These are phyloP conservation scores for Colletotrichum horii DNA, from an alignment of 2,329 filamentous ascomycete species.

Conservation along the genomic window DNA sequence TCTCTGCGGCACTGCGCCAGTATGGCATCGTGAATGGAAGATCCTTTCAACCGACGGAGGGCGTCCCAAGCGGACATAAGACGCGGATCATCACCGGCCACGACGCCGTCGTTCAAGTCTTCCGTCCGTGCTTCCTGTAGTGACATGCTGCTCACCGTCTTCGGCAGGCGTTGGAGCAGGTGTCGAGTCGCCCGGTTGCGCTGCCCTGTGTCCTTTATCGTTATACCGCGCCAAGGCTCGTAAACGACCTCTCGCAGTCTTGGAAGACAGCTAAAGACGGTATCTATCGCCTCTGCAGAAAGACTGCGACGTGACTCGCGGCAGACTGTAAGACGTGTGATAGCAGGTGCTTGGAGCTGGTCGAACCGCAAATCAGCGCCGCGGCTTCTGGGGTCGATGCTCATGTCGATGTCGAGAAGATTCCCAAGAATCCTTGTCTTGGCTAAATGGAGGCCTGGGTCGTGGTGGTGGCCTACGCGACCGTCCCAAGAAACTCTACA, in stretches of 20 bases:
- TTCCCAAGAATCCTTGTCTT: neutral
- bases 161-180: neutral
- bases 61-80: neutral
- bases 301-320: neutral
- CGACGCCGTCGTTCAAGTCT: neutral
- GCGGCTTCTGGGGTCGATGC: neutral
- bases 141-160: neutral
- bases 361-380: neutral
- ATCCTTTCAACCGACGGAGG: too few species aligned
- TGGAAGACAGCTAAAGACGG: neutral
- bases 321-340: neutral
- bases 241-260: neutral
- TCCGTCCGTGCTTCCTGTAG: neutral
- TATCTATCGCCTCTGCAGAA: neutral
- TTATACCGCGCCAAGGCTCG: neutral
- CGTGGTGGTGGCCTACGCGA: neutral
- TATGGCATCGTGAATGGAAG: neutral
- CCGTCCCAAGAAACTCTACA: neutral
- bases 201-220: neutral
- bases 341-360: neutral
- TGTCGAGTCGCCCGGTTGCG: neutral
- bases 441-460: neutral
- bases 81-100: neutral
- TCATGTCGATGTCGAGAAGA: neutral
- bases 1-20: neutral